Percentiles rank a stretch among this genome's conserved stretches.
phyloP scores from a whole-genome alignment of 345 rosid species.

The Lepidium aucheri region DNA sequence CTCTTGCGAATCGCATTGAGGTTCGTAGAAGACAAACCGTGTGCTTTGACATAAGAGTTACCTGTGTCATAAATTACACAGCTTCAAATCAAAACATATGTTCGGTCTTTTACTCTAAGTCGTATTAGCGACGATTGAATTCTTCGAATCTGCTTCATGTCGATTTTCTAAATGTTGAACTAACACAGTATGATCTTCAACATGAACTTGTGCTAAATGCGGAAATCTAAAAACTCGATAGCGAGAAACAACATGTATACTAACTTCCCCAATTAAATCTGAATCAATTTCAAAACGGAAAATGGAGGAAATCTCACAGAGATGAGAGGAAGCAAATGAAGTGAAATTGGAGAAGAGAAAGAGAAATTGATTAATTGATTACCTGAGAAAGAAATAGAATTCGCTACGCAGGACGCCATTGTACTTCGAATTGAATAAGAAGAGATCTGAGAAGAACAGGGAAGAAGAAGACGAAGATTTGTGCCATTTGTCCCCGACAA shows the following conservation, averaged over 20 bases:
- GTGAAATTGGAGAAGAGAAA: neutral
- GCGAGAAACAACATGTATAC: neutral
- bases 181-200: neutral
- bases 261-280: neutral
- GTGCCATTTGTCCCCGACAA: neutral
- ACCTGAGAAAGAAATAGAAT: conserved; percentile 12
- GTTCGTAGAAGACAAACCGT: conserved; percentile 29
- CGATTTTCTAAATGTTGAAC: neutral
- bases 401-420: conserved; percentile 10
- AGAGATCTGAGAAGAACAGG: neutral
- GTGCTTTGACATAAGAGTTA: conserved; percentile 30
- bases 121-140: neutral
- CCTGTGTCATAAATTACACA: conserved; percentile 22
- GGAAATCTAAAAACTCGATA: neutral
- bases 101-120: neutral
- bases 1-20: conserved; percentile 28
- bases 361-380: neutral
- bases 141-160: neutral
- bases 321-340: neutral
- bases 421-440: neutral
- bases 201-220: neutral
- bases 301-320: neutral
- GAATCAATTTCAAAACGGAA: neutral
- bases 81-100: neutral
- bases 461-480: neutral